phyloP scores from a whole-genome alignment of 1,284 basidiomycete genomes.

The Violaceomyces palustris region DNA sequence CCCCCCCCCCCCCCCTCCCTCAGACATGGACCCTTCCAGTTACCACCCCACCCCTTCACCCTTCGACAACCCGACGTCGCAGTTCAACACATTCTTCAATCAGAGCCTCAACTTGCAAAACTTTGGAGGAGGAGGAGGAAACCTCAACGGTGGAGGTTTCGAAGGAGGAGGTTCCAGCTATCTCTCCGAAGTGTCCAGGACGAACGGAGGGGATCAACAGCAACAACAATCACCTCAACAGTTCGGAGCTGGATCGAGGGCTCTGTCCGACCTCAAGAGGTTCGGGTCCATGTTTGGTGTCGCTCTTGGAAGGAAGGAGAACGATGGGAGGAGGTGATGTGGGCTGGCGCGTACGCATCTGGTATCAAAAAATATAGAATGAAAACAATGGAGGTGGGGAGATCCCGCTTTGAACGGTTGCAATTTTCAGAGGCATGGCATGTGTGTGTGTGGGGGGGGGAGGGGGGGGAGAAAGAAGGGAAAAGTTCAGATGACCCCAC shows the following conservation, averaged over 20 bases:
- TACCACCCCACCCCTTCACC: too few species aligned
- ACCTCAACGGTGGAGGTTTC: constrained; percentile 12
- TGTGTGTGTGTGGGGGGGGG: too few species aligned
- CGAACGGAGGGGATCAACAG: constrained; percentile 12
- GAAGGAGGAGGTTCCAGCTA: constrained; percentile 10
- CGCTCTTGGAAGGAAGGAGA: constrained; percentile 33
- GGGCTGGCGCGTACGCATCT: too few species aligned
- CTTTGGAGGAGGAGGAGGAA: constrained; percentile 5
- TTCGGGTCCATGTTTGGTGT: constrained; percentile 46
- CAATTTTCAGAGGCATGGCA: too few species aligned
- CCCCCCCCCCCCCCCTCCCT: too few species aligned
- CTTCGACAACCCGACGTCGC: constrained; percentile 12
- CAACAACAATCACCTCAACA: constrained; percentile 5
- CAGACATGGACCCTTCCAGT: constrained; percentile 77
- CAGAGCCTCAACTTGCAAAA: constrained; percentile 22
- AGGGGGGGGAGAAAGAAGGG: constrained; percentile 33
- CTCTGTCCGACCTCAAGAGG: constrained; percentile 40
- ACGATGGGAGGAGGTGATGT: too few species aligned
- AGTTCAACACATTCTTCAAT: constrained; percentile 16
- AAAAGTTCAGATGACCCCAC: constrained; percentile 4
- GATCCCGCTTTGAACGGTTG: too few species aligned
- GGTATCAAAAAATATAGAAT: too few species aligned
- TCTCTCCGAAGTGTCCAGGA: constrained; percentile 6
- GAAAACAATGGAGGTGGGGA: too few species aligned
- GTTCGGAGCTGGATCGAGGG: constrained; percentile 17